Evolutionary conservation across 2,329 filamentous ascomycete genomes (phyloP), one percentile per base, ranked within the genome.

Genomic region (Colletotrichum phormii): DNA sequence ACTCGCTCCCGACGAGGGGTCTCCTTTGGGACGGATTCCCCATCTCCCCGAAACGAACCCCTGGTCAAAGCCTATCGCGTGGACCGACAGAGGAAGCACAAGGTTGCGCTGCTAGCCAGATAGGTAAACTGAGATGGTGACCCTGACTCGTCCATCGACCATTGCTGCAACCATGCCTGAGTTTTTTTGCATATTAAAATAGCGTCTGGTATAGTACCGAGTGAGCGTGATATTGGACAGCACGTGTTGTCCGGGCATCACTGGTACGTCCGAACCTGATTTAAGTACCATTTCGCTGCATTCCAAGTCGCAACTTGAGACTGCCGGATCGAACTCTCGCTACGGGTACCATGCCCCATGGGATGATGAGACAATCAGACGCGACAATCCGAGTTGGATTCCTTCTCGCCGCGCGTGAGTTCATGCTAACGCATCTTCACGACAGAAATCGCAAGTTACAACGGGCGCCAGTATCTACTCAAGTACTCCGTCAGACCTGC

Each of bases 11-110:
- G 22, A 18, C 46, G 51, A 18, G 55, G 24, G 29, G 33, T 11
- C 60, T 55, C 7, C 55, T 70, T 65, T 70, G 55, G 71, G 55
- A 11, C 9, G 31, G 7, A 13, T 49, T 55, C 66, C 29, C 71
- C 66, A 65, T 72, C 35, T 42, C 55, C 33, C 29, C 71, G 66
- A 72, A 72, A 72, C 71, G 61, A 69, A 65, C 71, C 71, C 70
- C 66, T 72, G 71, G 54, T 12, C 59, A 31, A 33, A 29, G 55
- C 59, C 55, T 15, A 49, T 55, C 53, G 59, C 33, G 46, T 55
- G 26, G 12, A 22, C 65, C 55, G 15, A 46, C 61, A 37, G 35
- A 51, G 61, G 46, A 70, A 51, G 53, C 60, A 15, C 53, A 37
- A 22, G 66, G 26, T 31, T 22, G 62, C 22, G 54, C 8, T 22